Evolutionary conservation across 352 stramenopile genomes (phyloP).

Genomic region (Pythium folliculosum): DNA sequence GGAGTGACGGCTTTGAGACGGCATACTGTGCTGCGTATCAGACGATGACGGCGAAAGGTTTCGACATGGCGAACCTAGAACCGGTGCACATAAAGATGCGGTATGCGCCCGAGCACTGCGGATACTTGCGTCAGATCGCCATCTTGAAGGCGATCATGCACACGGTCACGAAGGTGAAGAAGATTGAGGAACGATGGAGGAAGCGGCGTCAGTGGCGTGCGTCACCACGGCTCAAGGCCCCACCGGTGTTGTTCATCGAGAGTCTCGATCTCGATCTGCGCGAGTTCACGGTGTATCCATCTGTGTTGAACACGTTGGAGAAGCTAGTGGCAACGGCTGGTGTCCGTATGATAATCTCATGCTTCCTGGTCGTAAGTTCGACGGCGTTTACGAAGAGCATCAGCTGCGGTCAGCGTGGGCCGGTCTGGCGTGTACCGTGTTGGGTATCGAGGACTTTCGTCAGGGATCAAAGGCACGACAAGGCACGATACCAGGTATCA

Average conservation of each 20-base stretch:
- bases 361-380: background rate
- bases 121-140: slow-evolving; percentile 5
- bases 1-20: background rate
- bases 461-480: background rate
- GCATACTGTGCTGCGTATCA: background rate
- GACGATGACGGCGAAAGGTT: background rate
- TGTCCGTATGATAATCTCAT: slow-evolving; percentile 7
- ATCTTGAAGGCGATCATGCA: slow-evolving; percentile 9
- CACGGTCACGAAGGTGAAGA: background rate
- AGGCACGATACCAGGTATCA: too few species aligned
- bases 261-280: slow-evolving; percentile 8
- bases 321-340: slow-evolving; percentile 2
- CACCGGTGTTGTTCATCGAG: background rate
- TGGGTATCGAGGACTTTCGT: background rate
- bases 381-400: background rate
- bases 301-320: slow-evolving; percentile 5
- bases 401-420: slow-evolving; percentile 12
- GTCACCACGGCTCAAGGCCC: background rate
- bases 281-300: slow-evolving; percentile 11
- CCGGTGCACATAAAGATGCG: background rate
- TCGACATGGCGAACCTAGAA: background rate
- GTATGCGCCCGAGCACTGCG: background rate
- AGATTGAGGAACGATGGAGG: background rate
- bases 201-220: background rate
- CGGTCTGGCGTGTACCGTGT: background rate